Conservation (phyloP, 177 flowering plant species). For the Viscum album region DNA sequence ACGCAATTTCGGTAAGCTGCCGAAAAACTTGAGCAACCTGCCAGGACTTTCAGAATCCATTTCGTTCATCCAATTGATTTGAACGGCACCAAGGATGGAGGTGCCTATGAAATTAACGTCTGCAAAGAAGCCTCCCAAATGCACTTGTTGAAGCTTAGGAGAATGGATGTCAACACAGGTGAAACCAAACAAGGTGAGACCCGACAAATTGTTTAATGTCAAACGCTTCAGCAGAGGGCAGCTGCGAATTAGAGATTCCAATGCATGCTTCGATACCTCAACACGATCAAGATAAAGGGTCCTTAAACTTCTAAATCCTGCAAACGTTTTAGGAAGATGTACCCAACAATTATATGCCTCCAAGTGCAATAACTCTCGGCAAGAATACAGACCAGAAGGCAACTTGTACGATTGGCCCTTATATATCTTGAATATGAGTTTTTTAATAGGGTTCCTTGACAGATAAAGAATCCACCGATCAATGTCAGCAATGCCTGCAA, state of each 20-base stretch:
- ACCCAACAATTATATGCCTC: conserved; percentile 44
- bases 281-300: conserved; percentile 43
- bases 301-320: conserved; percentile 38
- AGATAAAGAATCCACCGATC: conserved; percentile 43
- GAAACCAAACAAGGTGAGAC: conserved; percentile 36
- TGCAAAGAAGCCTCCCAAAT: conserved; percentile 39
- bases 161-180: conserved; percentile 31
- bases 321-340: conserved; percentile 22
- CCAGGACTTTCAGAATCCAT: conserved; percentile 28
- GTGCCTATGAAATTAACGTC: conserved; percentile 30
- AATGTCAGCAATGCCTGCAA: conserved; percentile 32
- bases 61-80: too few relatives aligned
- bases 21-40: conserved; percentile 34
- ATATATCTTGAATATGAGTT: conserved; percentile 39
- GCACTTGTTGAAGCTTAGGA: conserved; percentile 42
- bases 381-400: conserved; percentile 34
- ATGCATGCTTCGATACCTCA: conserved; percentile 25
- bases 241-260: conserved; percentile 30
- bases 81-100: conserved; percentile 22
- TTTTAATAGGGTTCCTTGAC: conserved; percentile 35
- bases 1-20: conserved; percentile 32
- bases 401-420: conserved; percentile 34
- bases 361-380: conserved; percentile 31
- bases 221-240: conserved; percentile 43
- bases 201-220: conserved; percentile 47